Percentiles rank a stretch among this genome's conserved stretches.
Conservation (phyloP, 768 basidiomycete species). For the Serendipita vermifera region DNA sequence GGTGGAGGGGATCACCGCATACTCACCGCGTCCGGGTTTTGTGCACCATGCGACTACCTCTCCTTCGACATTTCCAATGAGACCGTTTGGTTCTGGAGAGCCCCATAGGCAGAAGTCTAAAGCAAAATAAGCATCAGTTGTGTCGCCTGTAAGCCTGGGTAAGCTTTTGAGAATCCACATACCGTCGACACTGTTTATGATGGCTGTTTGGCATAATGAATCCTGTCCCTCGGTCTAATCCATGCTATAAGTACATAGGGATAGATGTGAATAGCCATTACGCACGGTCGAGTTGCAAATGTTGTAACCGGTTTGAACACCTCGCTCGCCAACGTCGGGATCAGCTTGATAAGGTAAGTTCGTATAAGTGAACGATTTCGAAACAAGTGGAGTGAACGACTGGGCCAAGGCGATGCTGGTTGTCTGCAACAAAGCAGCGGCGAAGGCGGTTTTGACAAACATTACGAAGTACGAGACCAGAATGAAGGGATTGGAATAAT, state of each 20-base stretch:
- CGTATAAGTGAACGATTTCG: conserved; percentile 1
- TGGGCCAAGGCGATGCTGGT: neutral
- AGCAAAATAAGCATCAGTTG: neutral
- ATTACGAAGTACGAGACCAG: too few relatives aligned
- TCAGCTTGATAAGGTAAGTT: conserved; percentile 22
- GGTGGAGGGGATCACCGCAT: too few relatives aligned
- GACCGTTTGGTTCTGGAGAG: conserved; percentile 11
- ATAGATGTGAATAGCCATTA: neutral
- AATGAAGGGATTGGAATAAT: too few relatives aligned
- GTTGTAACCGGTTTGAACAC: conserved; percentile 54
- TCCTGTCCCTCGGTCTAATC: neutral
- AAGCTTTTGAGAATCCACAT: neutral
- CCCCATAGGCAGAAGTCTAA: conserved; percentile 1
- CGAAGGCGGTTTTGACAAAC: too few relatives aligned
- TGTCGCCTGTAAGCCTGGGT: neutral
- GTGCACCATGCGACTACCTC: conserved; percentile 4
- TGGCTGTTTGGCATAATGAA: conserved; percentile 10
- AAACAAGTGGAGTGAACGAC: neutral
- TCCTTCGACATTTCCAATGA: conserved; percentile 27
- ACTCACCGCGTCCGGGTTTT: conserved; percentile 6
- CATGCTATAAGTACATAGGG: neutral
- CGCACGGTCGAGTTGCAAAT: conserved; percentile 42
- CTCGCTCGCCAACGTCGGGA: conserved; percentile 31
- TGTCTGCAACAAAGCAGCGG: too few relatives aligned
- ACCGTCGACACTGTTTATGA: conserved; percentile 10